Evolutionary conservation across 2,329 filamentous ascomycete species (phyloP).

Genomic region (Venturiaceae sp.): DNA sequence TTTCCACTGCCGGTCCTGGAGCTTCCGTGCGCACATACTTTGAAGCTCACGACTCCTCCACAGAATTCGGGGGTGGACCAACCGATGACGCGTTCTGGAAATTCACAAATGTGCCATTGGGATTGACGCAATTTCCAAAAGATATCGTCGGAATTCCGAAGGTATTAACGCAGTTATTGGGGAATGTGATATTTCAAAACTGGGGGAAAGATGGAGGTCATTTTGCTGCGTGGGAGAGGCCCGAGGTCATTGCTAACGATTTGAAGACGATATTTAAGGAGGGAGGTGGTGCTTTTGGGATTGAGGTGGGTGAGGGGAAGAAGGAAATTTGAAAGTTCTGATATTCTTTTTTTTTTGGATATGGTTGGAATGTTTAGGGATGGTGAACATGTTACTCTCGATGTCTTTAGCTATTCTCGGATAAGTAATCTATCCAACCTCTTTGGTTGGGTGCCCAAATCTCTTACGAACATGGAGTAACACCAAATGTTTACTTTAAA

Average conservation of each 20-base stretch:
- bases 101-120: conserved; percentile 29
- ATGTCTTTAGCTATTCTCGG: no score
- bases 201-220: conserved; percentile 45
- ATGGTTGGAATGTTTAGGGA: no score
- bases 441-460: no score
- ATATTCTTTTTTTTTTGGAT: no score
- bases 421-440: no score
- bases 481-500: no score
- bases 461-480: no score
- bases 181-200: conserved; percentile 48
- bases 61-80: background rate
- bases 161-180: conserved; percentile 48
- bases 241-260: conserved; percentile 43
- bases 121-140: conserved; percentile 46
- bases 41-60: conserved; percentile 43
- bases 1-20: conserved; percentile 58
- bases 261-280: conserved; percentile 49
- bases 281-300: conserved; percentile 22
- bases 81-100: background rate
- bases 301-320: conserved; percentile 10
- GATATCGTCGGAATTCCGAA: conserved; percentile 47
- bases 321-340: background rate
- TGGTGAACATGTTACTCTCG: no score
- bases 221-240: conserved; percentile 52
- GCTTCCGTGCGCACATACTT: conserved; percentile 65